These are phyloP conservation scores for Asterionellopsis glacialis DNA, from an alignment of 108 stramenopile species.

Conservation along the genomic window DNA sequence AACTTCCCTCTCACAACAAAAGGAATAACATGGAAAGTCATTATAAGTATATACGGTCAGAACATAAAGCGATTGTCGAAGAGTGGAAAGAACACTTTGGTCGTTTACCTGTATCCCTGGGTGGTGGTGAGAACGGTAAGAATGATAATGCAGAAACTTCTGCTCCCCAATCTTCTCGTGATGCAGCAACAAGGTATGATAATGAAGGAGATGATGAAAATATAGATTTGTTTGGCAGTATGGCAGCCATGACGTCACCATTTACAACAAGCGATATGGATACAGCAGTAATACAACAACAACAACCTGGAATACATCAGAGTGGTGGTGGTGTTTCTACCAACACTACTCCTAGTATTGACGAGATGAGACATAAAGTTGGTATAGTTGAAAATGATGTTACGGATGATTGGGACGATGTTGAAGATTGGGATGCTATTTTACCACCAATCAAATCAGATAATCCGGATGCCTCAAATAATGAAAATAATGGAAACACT, in stretches of 20 bases:
- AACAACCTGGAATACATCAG: not conserved
- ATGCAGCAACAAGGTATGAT: no score
- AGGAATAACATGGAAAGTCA: slow-evolving; percentile 13
- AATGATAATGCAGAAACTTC: not conserved
- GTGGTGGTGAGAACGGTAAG: slow-evolving; percentile 4
- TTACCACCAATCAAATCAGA: no score
- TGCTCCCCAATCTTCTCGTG: no score
- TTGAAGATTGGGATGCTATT: slow-evolving; percentile 27
- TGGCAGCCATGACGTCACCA: not conserved
- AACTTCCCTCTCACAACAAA: not conserved
- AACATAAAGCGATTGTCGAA: slow-evolving; percentile 29
- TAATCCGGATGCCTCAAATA: no score
- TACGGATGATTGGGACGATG: slow-evolving; percentile 26
- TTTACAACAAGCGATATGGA: not conserved
- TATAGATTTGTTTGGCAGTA: not conserved
- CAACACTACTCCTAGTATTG: not conserved
- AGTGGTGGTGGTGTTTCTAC: no score
- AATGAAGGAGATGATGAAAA: no score
- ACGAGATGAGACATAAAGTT: slow-evolving; percentile 7
- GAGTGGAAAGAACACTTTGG: slow-evolving; percentile 43
- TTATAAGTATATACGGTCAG: slow-evolving; percentile 23
- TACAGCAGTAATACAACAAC: not conserved
- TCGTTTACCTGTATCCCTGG: slow-evolving; percentile 19
- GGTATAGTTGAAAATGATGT: slow-evolving; percentile 19
- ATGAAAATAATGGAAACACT: no score